Base-by-base conservation (phyloP, 2,329 filamentous ascomycete genomes). In the Samsoniella hepiali region DNA sequence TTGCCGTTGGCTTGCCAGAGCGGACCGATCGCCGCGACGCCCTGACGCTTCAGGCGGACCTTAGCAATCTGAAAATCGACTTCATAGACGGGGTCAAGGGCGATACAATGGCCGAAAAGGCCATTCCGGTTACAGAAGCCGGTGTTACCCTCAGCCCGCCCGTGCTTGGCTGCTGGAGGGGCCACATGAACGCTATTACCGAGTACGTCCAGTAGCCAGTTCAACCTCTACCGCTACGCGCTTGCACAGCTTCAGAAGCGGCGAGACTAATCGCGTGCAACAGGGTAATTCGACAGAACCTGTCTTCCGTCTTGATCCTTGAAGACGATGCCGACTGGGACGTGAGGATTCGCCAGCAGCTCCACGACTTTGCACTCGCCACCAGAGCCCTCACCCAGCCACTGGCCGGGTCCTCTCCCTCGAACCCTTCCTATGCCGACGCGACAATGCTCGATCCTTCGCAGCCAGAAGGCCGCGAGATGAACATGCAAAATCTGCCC, bases 281-380 rank as follows among this genome's bases (percentile, higher is more conserved):
- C 15, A 44, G 44, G 31, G 73, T 85, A 15, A 74, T 84, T 13
- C 72, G 77, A n/a, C 71, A 77, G 11, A 77, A 78, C 47, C 67
- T 83, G 2, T 72, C 75, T 1, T 80, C 79, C 1, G 82, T 81
- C 0, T 71, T 86, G 2, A 81, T 86, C 34, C 69, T 86, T 32
- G 84, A 86, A 68, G 83, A 86, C 67, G 83, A 86, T 63, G 77
- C 79, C 27, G 83, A 86, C 71, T 86, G 84, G 84, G 84, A 86
- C 63, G 71, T 85, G 15, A 73, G 76, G 0, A 69, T 86, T 29
- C 80, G 80, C 36, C 58, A 71, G 0, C 83, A 86, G 67, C 75
- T 85, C n/a, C 73, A 68, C 34, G 66, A 73, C 55, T 77, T 81
- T 47, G 76, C 79, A 1, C 67, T 68, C 17, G 75, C 77, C 0